Conservation (phyloP, 805 yeast genomes). For the Torulaspora quercuum region DNA sequence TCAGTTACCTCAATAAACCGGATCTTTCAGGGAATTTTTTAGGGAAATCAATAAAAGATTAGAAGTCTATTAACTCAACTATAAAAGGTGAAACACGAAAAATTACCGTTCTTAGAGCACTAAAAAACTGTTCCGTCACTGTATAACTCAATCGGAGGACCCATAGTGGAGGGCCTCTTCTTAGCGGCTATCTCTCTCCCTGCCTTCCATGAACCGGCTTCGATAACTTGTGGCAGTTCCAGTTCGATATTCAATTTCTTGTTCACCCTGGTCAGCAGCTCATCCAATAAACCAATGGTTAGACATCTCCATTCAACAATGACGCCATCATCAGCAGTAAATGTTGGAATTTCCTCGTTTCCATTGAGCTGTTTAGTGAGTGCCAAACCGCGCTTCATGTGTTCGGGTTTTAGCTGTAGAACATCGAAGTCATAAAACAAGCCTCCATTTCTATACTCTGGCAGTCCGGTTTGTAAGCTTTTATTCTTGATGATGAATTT, state of each 20-base stretch:
- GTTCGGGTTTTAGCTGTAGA: conserved; percentile 45
- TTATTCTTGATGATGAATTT: conserved; percentile 40
- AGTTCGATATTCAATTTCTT: conserved; percentile 42
- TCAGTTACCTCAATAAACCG: too few relatives aligned
- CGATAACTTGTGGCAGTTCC: conserved; percentile 55
- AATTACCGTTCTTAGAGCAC: conserved; percentile 3
- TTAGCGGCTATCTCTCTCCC: conserved; percentile 58
- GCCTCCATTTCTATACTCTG: conserved; percentile 66
- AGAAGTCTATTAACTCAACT: too few relatives aligned
- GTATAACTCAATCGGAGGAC: conserved; percentile 60
- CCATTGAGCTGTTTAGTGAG: conserved; percentile 33
- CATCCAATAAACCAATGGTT: conserved; percentile 55
- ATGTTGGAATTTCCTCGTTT: conserved; percentile 44
- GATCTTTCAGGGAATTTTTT: too few relatives aligned
- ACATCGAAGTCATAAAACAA: conserved; percentile 55
- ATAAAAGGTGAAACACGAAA: background rate
- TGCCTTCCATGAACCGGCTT: conserved; percentile 67
- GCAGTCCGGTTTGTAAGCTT: conserved; percentile 50
- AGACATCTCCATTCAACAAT: conserved; percentile 68
- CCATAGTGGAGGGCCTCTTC: conserved; percentile 47
- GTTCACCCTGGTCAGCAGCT: conserved; percentile 50
- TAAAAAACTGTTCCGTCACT: conserved; percentile 67
- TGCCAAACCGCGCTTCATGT: conserved; percentile 38
- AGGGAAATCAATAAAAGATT: too few relatives aligned
- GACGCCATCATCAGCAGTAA: conserved; percentile 52